These are phyloP conservation scores for Aureoboletus auriporus DNA, from an alignment of 768 basidiomycete genomes.

Conservation along the genomic window DNA sequence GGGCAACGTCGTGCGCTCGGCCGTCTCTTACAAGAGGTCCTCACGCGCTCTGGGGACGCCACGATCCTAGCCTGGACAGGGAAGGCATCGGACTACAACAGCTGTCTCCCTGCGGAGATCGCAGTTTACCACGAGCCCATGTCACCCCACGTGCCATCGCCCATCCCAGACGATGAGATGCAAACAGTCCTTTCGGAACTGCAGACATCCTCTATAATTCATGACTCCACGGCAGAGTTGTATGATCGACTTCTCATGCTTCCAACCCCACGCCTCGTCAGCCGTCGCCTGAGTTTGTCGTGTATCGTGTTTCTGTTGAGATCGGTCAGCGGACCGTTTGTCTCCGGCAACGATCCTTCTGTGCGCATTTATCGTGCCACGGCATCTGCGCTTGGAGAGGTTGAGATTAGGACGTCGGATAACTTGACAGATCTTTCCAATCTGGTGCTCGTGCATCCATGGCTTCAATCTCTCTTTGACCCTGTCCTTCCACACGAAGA, in stretches of 20 bases:
- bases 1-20: slow-evolving; percentile 20
- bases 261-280: slow-evolving; percentile 13
- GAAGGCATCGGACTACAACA: slow-evolving; percentile 18
- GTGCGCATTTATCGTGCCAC: slow-evolving; percentile 12
- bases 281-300: slow-evolving; percentile 10
- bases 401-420: slow-evolving; percentile 13
- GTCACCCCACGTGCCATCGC: slow-evolving; percentile 3
- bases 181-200: slow-evolving; percentile 3
- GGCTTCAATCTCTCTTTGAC: slow-evolving; percentile 12
- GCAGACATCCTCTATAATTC: neutral
- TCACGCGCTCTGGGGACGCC: slow-evolving; percentile 13
- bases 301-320: slow-evolving; percentile 12
- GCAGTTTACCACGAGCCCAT: slow-evolving; percentile 10
- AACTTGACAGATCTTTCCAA: slow-evolving; percentile 3
- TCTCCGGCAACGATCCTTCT: neutral
- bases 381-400: slow-evolving; percentile 3
- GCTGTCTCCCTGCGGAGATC: slow-evolving; percentile 20
- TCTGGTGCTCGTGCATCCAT: slow-evolving; percentile 18
- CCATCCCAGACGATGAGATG: slow-evolving; percentile 10
- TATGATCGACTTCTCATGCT: slow-evolving; percentile 11
- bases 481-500: slow-evolving; percentile 17
- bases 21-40: slow-evolving; percentile 16
- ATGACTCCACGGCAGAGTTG: slow-evolving; percentile 7
- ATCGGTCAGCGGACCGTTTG: slow-evolving; percentile 8
- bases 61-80: slow-evolving; percentile 18